A percentile compares a stretch with the other conserved stretches of the same genome.
Conservation (phyloP, 1,284 basidiomycete species). For the Phlebopus sp. region DNA sequence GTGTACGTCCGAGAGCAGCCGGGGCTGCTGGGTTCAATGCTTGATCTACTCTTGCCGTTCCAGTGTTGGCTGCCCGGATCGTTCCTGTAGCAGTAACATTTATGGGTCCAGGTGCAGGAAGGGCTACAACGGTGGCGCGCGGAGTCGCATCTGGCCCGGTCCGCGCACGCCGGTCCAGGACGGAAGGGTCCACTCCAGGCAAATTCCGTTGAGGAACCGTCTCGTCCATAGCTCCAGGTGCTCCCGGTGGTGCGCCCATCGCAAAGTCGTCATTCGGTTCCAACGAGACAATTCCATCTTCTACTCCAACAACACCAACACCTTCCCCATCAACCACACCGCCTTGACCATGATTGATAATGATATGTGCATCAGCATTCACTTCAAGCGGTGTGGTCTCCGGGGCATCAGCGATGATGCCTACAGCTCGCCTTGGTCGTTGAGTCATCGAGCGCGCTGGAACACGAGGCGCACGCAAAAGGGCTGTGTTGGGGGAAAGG, state of each 20-base stretch:
- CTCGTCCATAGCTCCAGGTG: conserved; percentile 68
- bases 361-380: conserved; percentile 60
- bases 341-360: conserved; percentile 57
- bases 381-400: conserved; percentile 43
- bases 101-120: conserved; percentile 26
- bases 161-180: conserved; percentile 27
- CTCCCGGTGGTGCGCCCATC: conserved; percentile 82
- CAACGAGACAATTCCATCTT: conserved; percentile 68
- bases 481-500: conserved; percentile 28
- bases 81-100: conserved; percentile 11
- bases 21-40: conserved; percentile 16
- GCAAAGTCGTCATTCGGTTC: conserved; percentile 78
- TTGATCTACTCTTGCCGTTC: conserved; percentile 18
- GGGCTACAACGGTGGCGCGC: conserved; percentile 36
- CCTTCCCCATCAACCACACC: conserved; percentile 39
- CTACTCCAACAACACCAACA: conserved; percentile 53
- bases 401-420: conserved; percentile 58
- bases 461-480: conserved; percentile 40
- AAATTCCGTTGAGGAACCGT: conserved; percentile 24
- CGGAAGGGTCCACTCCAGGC: conserved; percentile 27
- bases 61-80: conserved; percentile 14
- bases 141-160: conserved; percentile 40
- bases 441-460: conserved; percentile 39
- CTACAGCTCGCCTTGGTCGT: conserved; percentile 49
- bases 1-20: conserved; percentile 23